Evolutionary conservation across 2,329 filamentous ascomycete genomes (phyloP), one percentile per base, ranked within the genome.

Genomic region (Cytospora schulzeri): DNA sequence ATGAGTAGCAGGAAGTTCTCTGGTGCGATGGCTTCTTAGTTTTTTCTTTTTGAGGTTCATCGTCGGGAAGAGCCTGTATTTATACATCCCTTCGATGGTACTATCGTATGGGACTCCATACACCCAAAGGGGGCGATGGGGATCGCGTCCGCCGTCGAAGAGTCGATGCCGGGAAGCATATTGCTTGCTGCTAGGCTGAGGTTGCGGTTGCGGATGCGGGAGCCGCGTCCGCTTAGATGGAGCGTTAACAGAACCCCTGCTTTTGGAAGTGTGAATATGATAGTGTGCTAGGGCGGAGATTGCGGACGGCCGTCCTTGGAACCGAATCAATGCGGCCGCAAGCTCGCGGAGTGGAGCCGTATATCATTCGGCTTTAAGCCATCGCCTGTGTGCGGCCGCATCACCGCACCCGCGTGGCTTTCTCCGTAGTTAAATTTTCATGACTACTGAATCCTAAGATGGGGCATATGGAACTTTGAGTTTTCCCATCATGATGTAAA

Each of bases 371-470:
- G 41, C 11, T 19, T 33, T 19, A 11, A 3, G 8, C 2, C 7
- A 17, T 28, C 28, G 51, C n/a, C 54, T 31, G 17, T 24, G 35
- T 65, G 63, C 60, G 63, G 59, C 60, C 55, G 63, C 59, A 54
- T 24, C 24, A 24, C 63, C 55, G 63, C 60, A 19, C 51, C 63
- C 24, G 58, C 41, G 12, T 6, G 12, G 29, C 45, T 9, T 4
- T 24, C 2, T 24, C 9, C n/a, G 3, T 5, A 24, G 9, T 11
- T n/a, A 17, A 17, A 8, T 41, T 14, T n/a, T 41, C 12, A 19
- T 41, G 15, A 41, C 4, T n/a, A 4, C n/a, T n/a, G 9, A 19
- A 5, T 41, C 19, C 12, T 35, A 12, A 1, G 12, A 35, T 12
- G 33, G 33, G 33, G 33, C n/a, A n/a, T n/a, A n/a, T n/a, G n/a